These are phyloP conservation scores for Globisporangium polare DNA, from an alignment of 352 stramenopile species.

Conservation along the genomic window DNA sequence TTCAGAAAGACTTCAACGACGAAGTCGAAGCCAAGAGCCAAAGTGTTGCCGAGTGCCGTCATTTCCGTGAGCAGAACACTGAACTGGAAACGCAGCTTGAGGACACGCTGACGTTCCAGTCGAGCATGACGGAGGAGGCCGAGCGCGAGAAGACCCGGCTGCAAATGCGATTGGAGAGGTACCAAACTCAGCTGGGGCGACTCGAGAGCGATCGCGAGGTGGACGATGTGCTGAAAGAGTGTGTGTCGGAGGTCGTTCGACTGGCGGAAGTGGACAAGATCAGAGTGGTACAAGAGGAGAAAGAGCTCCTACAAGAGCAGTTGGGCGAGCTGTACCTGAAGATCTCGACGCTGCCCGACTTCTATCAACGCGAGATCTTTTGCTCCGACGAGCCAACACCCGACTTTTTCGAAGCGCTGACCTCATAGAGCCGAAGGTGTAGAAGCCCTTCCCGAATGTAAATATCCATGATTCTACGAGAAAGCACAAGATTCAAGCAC, in stretches of 20 bases:
- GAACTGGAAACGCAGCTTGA: conserved; percentile 27
- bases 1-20: conserved; percentile 30
- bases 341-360: conserved; percentile 79
- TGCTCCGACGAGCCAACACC: conserved; percentile 64
- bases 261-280: conserved; percentile 59
- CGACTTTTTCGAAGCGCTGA: conserved; percentile 83
- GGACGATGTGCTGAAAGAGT: conserved; percentile 47
- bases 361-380: conserved; percentile 85
- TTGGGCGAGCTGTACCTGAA: conserved; percentile 76
- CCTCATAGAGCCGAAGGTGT: conserved; percentile 16
- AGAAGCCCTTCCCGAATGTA: neutral
- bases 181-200: conserved; percentile 54
- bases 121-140: conserved; percentile 20
- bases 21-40: conserved; percentile 25
- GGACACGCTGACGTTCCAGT: conserved; percentile 17
- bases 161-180: conserved; percentile 38
- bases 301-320: conserved; percentile 60
- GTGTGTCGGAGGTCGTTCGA: conserved; percentile 49
- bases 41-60: conserved; percentile 20
- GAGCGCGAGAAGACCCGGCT: conserved; percentile 35
- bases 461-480: neutral
- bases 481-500: neutral
- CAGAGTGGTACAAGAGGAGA: conserved; percentile 56
- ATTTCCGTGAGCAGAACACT: conserved; percentile 23
- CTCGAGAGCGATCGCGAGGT: conserved; percentile 48